phyloP scores from a whole-genome alignment of 2,329 filamentous ascomycete genomes.

The Colletotrichum lindemuthianum region DNA sequence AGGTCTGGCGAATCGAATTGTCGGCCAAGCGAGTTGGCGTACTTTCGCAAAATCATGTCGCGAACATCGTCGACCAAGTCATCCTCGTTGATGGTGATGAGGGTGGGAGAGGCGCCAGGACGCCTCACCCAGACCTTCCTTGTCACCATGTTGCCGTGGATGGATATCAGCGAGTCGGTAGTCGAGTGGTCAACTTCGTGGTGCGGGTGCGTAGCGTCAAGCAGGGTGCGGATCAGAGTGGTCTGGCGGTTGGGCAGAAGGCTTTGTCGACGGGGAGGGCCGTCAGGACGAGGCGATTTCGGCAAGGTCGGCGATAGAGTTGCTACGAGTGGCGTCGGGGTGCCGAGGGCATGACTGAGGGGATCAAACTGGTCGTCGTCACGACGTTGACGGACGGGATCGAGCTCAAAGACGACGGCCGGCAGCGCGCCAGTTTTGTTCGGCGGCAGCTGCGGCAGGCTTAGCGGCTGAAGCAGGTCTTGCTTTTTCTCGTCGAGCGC shows the following conservation, averaged over 20 bases:
- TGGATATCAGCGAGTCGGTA: slow-evolving; percentile 48
- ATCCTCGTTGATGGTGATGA: slow-evolving; percentile 86
- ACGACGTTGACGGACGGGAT: slow-evolving; percentile 15
- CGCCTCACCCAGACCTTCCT: slow-evolving; percentile 97
- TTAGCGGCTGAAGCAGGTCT: background rate
- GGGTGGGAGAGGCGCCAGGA: slow-evolving; percentile 84
- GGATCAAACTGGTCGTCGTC: slow-evolving; percentile 26
- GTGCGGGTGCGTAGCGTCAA: slow-evolving; percentile 54
- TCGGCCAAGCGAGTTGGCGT: slow-evolving; percentile 89
- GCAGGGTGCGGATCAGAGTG: slow-evolving; percentile 61
- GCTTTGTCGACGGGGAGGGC: slow-evolving; percentile 53
- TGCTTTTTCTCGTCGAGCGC: slow-evolving; percentile 14
- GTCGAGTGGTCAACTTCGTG: slow-evolving; percentile 52
- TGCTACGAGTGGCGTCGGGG: slow-evolving; percentile 28
- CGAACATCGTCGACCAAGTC: slow-evolving; percentile 95
- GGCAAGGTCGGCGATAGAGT: slow-evolving; percentile 35
- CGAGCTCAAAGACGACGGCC: slow-evolving; percentile 14
- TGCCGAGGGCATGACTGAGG: slow-evolving; percentile 33
- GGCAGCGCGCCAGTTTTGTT: slow-evolving; percentile 14
- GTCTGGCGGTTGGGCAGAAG: slow-evolving; percentile 56
- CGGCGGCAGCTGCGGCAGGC: slow-evolving; percentile 4
- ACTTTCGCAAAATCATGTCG: slow-evolving; percentile 92
- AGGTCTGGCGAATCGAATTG: slow-evolving; percentile 93
- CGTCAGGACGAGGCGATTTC: slow-evolving; percentile 37
- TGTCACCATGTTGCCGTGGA: slow-evolving; percentile 65